phyloP scores from a whole-genome alignment of 768 basidiomycete species.

The Pisolithus marmoratus region DNA sequence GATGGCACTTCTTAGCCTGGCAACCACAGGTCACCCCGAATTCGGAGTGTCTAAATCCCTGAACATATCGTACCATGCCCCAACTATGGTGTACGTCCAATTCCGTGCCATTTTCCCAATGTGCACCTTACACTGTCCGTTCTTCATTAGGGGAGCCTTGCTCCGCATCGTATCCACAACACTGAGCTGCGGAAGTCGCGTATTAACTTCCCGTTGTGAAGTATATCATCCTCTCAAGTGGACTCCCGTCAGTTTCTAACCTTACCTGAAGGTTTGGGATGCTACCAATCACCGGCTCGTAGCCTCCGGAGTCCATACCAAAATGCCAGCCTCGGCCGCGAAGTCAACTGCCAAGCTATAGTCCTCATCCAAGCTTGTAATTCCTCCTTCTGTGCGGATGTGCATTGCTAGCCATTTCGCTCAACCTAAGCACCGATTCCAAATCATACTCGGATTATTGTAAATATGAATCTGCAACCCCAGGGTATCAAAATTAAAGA shows the following conservation, averaged over 20 bases:
- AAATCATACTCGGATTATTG: not conserved
- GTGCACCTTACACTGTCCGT: not conserved
- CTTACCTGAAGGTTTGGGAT: slow-evolving; percentile 48
- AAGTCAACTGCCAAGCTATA: slow-evolving; percentile 3
- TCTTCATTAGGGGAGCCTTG: slow-evolving; percentile 37
- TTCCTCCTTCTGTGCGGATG: too few relatives aligned
- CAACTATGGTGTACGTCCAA: slow-evolving; percentile 37
- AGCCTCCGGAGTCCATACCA: slow-evolving; percentile 50
- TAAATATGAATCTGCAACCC: not conserved
- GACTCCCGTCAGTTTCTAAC: not conserved
- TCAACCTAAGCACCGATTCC: slow-evolving; percentile 1
- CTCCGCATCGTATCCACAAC: slow-evolving; percentile 50
- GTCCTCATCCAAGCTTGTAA: not conserved
- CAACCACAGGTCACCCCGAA: slow-evolving; percentile 23
- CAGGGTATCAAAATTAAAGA: slow-evolving; percentile 8
- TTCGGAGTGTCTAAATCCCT: slow-evolving; percentile 45
- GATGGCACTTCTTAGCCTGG: slow-evolving; percentile 29
- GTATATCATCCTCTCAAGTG: slow-evolving; percentile 18
- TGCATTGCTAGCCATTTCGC: not conserved
- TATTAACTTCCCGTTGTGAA: slow-evolving; percentile 45
- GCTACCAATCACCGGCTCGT: slow-evolving; percentile 45
- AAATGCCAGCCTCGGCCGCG: slow-evolving; percentile 42
- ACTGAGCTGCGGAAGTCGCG: slow-evolving; percentile 42
- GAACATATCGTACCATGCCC: slow-evolving; percentile 51
- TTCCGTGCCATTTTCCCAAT: not conserved